Evolutionary conservation across 148 eudicot species (phyloP), one percentile per base, ranked within the genome.

Genomic region (Rhododendron griersonianum): DNA sequence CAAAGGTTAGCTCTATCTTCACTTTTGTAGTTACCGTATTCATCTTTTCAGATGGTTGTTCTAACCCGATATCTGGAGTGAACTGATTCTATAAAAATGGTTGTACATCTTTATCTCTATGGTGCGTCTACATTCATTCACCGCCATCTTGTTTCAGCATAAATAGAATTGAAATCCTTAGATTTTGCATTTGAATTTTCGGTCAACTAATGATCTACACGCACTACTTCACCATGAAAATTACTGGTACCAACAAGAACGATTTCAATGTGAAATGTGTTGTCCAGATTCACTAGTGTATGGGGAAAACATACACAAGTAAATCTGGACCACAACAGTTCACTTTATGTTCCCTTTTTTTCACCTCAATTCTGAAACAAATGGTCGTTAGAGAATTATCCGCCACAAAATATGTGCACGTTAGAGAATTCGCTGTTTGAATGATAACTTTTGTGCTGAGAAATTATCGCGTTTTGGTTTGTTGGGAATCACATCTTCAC

Each of bases 1-100:
- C 69, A 86, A 30, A 86, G 81, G 88, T 90, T 16, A 48, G 74
- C 4, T 50, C 7, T 10, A 73, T 73, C 41, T 78, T 28, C 2
- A 21, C 13, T 37, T n/a, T 47, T 10, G 10, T 37, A n/a, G 15
- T 48, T 23, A 4, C 1, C 50, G 33, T 81, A 18, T 81, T 16
- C 33, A 4, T 78, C 10, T 47, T 14, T 47, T 30, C 23, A 65
- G 0, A 65, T 25, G 73, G 30, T 65, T 0, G 30, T 23, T 23
- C 11, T 21, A 7, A 63, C 28, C 74, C 16, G 0, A 69, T 69
- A 3, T 30, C 16, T 69, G 33, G 37, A 28, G 37, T 69, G 75
- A 13, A 30, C 18, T 71, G 37, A 13, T 71, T 18, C 39, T 4
- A 28, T 28, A 71, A 13, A 11, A 4, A 13, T 4, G 3, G 13